phyloP scores from a whole-genome alignment of 1,139 yeast species.

The Taphrina pruni region DNA sequence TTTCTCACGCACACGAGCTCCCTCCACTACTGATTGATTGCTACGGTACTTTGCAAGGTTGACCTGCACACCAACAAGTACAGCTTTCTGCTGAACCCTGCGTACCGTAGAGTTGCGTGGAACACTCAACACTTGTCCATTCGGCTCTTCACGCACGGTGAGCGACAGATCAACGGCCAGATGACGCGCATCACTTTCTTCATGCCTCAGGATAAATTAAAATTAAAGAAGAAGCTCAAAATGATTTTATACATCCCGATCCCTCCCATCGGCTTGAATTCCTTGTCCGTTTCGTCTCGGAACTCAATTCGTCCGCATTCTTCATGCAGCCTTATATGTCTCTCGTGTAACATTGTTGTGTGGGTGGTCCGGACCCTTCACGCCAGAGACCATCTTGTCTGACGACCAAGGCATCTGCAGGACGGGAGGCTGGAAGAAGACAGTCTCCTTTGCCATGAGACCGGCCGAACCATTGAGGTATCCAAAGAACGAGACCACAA shows the following conservation, averaged over 20 bases:
- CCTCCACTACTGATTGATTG: not conserved
- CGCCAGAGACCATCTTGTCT: conserved; percentile 10
- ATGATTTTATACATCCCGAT: not conserved
- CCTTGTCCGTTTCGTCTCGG: not conserved
- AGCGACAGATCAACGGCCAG: not conserved
- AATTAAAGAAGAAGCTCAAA: not conserved
- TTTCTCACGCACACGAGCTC: conserved; percentile 2
- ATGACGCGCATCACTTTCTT: too few relatives aligned
- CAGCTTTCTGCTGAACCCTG: too few relatives aligned
- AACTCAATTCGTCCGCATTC: not conserved
- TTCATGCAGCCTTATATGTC: conserved; percentile 4
- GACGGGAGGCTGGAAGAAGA: conserved; percentile 27
- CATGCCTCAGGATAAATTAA: conserved; percentile 4
- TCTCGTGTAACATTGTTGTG: conserved; percentile 9
- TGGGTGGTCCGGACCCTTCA: conserved; percentile 35
- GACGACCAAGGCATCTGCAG: conserved; percentile 32
- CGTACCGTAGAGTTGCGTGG: too few relatives aligned
- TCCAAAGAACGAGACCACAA: conserved; percentile 20
- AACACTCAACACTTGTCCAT: too few relatives aligned
- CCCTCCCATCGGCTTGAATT: conserved; percentile 3
- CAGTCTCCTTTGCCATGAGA: conserved; percentile 28
- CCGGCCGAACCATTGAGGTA: conserved; percentile 28
- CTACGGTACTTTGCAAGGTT: too few relatives aligned
- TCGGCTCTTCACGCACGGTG: too few relatives aligned
- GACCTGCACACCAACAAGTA: too few relatives aligned